Base-by-base conservation (phyloP, 495 filamentous ascomycete species). In the Clavariopsis aquatica region DNA sequence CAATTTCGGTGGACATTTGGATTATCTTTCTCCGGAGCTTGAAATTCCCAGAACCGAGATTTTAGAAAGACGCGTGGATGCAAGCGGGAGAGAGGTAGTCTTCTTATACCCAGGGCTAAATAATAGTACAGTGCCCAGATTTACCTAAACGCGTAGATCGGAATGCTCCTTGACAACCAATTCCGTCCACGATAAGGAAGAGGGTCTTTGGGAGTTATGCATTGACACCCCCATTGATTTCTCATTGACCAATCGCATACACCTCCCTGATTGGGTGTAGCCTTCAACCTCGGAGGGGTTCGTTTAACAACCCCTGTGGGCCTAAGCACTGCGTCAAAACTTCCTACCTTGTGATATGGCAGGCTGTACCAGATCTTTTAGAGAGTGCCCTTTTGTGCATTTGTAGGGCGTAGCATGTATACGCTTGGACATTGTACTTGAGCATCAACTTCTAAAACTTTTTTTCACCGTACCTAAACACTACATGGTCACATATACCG, bases 1-100 rank as follows among this genome's bases (percentile, higher is more conserved):
- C 64, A 26, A 68, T 23, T 60, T 71, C 61, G 1, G 65, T 65
- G 29, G 69, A 65, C 65, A 71, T 71, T 46, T 62, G 49, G 24
- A 57, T 12, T 3, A n/a, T 43, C 9, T 17, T 43, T 43, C 38
- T 43, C 28, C 24, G 20, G 19, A 26, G 19, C 23, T 1, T 15
- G 24, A 46, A 46, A 23, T 31, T n/a, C 2, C n/a, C n/a, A n/a
- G n/a, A 24, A 56, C 5, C 5, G 24, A 55, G 2, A 29, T 27
- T 31, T 8, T 47, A 22, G 26, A 38, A 24, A 47, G 31, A 22
- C 2, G 17, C 2, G 20, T 13, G 5, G 29, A 4, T 22, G 13
- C 19, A n/a, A n/a, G 31, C 19, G 34, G 52, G 52, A 15, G 7
- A 23, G 7, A 7, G 26, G 47, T 13, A 49, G 19, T 24, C 47